phyloP scores from a whole-genome alignment of 805 yeast genomes.

The Ogataea parapolymorpha region DNA sequence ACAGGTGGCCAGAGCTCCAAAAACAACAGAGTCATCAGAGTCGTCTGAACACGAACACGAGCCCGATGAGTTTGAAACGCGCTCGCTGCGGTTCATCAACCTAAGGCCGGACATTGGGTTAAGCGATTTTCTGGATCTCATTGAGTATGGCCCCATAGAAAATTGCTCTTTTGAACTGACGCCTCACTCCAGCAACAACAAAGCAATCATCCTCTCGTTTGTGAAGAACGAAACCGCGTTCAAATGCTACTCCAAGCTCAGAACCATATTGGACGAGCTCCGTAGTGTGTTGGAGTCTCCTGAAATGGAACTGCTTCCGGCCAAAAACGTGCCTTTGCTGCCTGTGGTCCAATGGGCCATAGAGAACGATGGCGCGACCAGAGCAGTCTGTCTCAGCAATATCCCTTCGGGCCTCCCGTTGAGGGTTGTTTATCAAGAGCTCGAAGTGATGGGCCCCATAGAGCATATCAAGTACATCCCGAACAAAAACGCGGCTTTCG shows the following conservation, averaged over 20 bases:
- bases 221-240: slow-evolving; percentile 21
- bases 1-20: slow-evolving; percentile 10
- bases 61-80: slow-evolving; percentile 7
- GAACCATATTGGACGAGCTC: slow-evolving; percentile 15
- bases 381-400: slow-evolving; percentile 28
- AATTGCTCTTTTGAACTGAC: slow-evolving; percentile 42
- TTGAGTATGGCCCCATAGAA: slow-evolving; percentile 63
- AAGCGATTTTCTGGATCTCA: slow-evolving; percentile 35
- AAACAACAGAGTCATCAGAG: background rate
- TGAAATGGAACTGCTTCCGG: slow-evolving; percentile 32
- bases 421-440: slow-evolving; percentile 28
- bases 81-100: slow-evolving; percentile 23
- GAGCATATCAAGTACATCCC: slow-evolving; percentile 34
- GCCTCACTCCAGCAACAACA: slow-evolving; percentile 13
- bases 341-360: slow-evolving; percentile 27
- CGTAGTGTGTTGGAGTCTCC: slow-evolving; percentile 37
- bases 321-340: slow-evolving; percentile 31
- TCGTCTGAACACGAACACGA: background rate
- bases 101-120: slow-evolving; percentile 18
- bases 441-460: slow-evolving; percentile 40
- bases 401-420: slow-evolving; percentile 23
- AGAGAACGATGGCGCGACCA: slow-evolving; percentile 31
- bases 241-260: slow-evolving; percentile 20
- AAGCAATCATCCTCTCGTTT: slow-evolving; percentile 25
- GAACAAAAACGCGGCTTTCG: slow-evolving; percentile 25